Evolutionary conservation across 225 moss, liverwort and hornwort genomes (phyloP).

Genomic region (Climacium dendroides): DNA sequence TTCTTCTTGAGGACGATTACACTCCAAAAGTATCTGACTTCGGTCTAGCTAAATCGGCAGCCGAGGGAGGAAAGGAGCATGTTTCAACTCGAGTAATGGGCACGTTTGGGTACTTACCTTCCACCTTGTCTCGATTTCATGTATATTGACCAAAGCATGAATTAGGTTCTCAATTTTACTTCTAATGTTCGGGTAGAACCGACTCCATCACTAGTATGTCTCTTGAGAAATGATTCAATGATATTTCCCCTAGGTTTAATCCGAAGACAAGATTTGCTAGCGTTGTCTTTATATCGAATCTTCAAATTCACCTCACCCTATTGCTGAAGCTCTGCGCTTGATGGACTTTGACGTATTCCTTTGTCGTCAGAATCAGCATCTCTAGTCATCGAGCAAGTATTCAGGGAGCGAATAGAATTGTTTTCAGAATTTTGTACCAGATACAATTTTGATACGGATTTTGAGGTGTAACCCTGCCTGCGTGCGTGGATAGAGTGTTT

Average conservation of each 20-base stretch:
- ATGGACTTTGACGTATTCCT: not conserved
- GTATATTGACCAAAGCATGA: not conserved
- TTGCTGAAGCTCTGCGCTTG: not conserved
- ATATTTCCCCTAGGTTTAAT: not conserved
- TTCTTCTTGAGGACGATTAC: slow-evolving; percentile 39
- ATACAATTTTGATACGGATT: not conserved
- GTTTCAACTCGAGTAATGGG: slow-evolving; percentile 84
- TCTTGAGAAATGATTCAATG: not conserved
- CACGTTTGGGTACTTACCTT: slow-evolving; percentile 43
- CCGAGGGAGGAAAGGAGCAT: slow-evolving; percentile 59
- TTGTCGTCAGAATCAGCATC: not conserved
- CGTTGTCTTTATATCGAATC: not conserved
- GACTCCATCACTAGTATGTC: not conserved
- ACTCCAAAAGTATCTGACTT: slow-evolving; percentile 77
- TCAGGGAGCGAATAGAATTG: not conserved
- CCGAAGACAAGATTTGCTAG: not conserved
- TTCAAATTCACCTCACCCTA: not conserved
- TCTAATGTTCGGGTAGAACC: not conserved
- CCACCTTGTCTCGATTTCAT: not conserved
- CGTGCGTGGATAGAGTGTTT: not conserved
- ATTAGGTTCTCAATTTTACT: not conserved
- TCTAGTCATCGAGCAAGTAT: not conserved
- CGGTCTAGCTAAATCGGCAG: slow-evolving; percentile 68
- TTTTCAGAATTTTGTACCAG: not conserved
- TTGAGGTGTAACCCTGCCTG: not conserved